Conservation (phyloP, 148 eudicot genomes). For the Vaccinium corymbosum region DNA sequence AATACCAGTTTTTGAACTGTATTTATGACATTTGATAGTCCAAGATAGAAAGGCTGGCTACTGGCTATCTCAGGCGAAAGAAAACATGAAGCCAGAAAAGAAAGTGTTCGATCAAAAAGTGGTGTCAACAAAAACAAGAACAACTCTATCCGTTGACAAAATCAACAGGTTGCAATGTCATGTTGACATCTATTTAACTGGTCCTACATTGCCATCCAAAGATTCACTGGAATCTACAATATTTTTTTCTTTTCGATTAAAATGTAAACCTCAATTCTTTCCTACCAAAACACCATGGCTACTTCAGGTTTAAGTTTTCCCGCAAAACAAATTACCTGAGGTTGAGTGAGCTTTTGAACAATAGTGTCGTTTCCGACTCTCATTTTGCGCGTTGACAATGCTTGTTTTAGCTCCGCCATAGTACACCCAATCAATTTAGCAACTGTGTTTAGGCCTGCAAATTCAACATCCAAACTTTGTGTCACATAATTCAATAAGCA, state of each 20-base stretch:
- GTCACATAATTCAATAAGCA: conserved; percentile 4
- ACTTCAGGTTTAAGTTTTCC: background rate
- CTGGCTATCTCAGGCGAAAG: background rate
- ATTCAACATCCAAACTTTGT: conserved; percentile 11
- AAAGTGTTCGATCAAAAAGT: background rate
- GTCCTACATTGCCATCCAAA: background rate
- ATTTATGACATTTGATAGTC: background rate
- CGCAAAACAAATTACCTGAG: conserved; percentile 50
- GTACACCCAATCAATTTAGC: conserved; percentile 76
- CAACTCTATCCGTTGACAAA: background rate
- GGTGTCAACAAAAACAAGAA: background rate
- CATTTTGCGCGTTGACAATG: conserved; percentile 81
- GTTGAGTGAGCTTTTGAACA: conserved; percentile 67
- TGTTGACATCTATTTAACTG: background rate
- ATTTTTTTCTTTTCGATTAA: background rate
- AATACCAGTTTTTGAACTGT: background rate
- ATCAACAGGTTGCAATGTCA: background rate
- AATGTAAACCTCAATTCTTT: background rate
- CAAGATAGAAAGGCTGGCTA: background rate
- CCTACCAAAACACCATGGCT: background rate
- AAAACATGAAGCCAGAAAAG: background rate
- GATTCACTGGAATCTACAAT: background rate
- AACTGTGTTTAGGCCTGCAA: conserved; percentile 73
- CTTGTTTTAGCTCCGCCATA: conserved; percentile 52
- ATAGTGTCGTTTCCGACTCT: conserved; percentile 68